Evolutionary conservation across 352 stramenopile species (phyloP).

Genomic region (Globisporangium iwayamae): DNA sequence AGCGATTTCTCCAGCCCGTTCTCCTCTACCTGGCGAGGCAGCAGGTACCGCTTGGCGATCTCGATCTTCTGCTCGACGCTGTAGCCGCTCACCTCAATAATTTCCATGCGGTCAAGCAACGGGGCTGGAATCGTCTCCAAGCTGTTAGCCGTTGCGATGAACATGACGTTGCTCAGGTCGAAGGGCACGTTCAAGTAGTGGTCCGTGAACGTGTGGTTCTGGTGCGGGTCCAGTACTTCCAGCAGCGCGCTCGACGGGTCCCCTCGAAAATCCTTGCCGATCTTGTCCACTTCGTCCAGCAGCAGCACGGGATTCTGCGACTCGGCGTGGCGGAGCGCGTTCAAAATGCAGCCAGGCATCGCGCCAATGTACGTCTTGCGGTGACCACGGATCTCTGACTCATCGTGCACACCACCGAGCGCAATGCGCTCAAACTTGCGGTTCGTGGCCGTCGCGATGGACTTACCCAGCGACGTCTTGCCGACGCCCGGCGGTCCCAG

Average conservation of each 20-base stretch:
- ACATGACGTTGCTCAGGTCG: conserved; percentile 81
- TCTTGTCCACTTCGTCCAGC: conserved; percentile 87
- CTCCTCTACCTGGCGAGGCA: conserved; percentile 74
- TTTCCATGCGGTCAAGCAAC: conserved; percentile 82
- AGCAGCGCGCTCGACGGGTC: conserved; percentile 69
- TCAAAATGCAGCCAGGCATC: conserved; percentile 83
- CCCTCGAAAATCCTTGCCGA: conserved; percentile 69
- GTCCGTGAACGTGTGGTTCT: conserved; percentile 86
- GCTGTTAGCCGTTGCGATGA: conserved; percentile 84
- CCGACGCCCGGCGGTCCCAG: conserved; percentile 80
- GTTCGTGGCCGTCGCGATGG: conserved; percentile 69
- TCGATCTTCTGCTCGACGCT: conserved; percentile 82
- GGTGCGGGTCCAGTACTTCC: conserved; percentile 84
- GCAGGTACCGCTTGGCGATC: conserved; percentile 72
- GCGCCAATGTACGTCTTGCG: conserved; percentile 87
- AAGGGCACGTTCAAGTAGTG: conserved; percentile 88
- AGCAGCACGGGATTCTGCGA: conserved; percentile 77
- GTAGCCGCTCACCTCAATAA: conserved; percentile 81
- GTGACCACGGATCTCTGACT: conserved; percentile 83
- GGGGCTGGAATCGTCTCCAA: conserved; percentile 72
- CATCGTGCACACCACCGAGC: conserved; percentile 76
- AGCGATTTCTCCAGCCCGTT: conserved; percentile 57
- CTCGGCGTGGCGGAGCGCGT: conserved; percentile 68
- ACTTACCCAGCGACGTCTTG: conserved; percentile 83
- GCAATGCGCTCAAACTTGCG: conserved; percentile 76